These are phyloP conservation scores for Kockovaella imperatae DNA, from an alignment of 768 basidiomycete species.

Conservation along the genomic window DNA sequence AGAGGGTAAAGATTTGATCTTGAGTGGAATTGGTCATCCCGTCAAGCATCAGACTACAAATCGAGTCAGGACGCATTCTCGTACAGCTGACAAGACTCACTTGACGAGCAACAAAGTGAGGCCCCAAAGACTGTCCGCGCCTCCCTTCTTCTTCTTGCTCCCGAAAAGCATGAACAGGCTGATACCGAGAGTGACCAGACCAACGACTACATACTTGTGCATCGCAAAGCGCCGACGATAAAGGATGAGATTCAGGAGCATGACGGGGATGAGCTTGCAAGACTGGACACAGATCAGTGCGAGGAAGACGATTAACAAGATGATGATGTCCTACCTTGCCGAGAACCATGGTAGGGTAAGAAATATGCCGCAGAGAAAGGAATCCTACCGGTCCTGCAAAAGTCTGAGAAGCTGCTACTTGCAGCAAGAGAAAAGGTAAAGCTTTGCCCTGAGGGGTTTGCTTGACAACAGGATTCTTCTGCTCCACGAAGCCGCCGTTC, in stretches of 20 bases:
- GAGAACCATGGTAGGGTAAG: slow-evolving; percentile 97
- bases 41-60: slow-evolving; percentile 71
- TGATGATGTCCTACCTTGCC: slow-evolving; percentile 55
- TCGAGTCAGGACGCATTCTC: neutral
- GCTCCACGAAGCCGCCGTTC: neutral
- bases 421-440: slow-evolving; percentile 47
- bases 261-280: slow-evolving; percentile 93
- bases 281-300: slow-evolving; percentile 48
- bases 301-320: neutral
- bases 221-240: slow-evolving; percentile 87
- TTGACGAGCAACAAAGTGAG: slow-evolving; percentile 48
- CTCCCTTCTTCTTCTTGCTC: slow-evolving; percentile 47
- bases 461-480: neutral
- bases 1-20: slow-evolving; percentile 82
- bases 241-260: slow-evolving; percentile 88
- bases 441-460: slow-evolving; percentile 12
- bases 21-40: slow-evolving; percentile 93
- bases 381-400: slow-evolving; percentile 92
- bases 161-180: slow-evolving; percentile 83
- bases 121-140: slow-evolving; percentile 47
- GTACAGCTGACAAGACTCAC: slow-evolving; percentile 12
- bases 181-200: slow-evolving; percentile 85
- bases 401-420: slow-evolving; percentile 80
- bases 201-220: slow-evolving; percentile 91
- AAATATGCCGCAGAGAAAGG: slow-evolving; percentile 86